Conservation (phyloP, 2,329 filamentous ascomycete genomes). For the Talaromyces sp. region DNA sequence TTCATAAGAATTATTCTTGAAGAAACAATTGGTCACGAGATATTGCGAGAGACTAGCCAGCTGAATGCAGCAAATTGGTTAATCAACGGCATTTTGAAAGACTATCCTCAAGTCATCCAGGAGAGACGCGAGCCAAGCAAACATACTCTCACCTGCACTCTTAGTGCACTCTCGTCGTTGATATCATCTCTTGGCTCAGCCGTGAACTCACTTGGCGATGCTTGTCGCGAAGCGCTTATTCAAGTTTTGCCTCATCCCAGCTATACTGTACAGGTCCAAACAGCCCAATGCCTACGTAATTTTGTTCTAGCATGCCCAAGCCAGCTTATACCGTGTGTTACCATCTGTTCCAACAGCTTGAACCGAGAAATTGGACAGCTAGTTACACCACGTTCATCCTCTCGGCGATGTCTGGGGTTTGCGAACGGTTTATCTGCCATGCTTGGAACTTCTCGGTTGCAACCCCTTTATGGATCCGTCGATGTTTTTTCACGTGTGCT, state of each 20-base stretch:
- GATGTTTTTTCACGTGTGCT: slow-evolving; percentile 92
- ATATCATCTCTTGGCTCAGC: slow-evolving; percentile 79
- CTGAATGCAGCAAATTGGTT: slow-evolving; percentile 74
- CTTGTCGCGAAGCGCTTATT: slow-evolving; percentile 78
- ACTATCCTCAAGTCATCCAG: slow-evolving; percentile 84
- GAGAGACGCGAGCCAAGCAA: slow-evolving; percentile 87
- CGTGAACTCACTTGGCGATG: slow-evolving; percentile 71
- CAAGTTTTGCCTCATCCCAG: slow-evolving; percentile 92
- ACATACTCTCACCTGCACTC: slow-evolving; percentile 70
- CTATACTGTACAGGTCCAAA: slow-evolving; percentile 91
- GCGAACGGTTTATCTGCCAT: slow-evolving; percentile 88
- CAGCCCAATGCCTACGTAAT: slow-evolving; percentile 76
- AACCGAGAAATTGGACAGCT: slow-evolving; percentile 79
- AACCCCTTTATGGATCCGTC: slow-evolving; percentile 89
- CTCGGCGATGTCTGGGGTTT: slow-evolving; percentile 80
- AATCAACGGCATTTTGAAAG: slow-evolving; percentile 85
- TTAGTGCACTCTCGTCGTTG: slow-evolving; percentile 75
- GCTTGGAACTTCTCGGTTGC: slow-evolving; percentile 79
- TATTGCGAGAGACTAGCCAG: slow-evolving; percentile 86
- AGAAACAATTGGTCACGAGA: slow-evolving; percentile 72
- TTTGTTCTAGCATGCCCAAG: slow-evolving; percentile 90
- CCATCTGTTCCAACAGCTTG: slow-evolving; percentile 94
- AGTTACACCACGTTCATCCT: slow-evolving; percentile 68
- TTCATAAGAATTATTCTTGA: slow-evolving; percentile 82
- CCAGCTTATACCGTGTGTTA: slow-evolving; percentile 83